phyloP scores from a whole-genome alignment of 129 eudicot species.

The Gnaphalium uliginosum region DNA sequence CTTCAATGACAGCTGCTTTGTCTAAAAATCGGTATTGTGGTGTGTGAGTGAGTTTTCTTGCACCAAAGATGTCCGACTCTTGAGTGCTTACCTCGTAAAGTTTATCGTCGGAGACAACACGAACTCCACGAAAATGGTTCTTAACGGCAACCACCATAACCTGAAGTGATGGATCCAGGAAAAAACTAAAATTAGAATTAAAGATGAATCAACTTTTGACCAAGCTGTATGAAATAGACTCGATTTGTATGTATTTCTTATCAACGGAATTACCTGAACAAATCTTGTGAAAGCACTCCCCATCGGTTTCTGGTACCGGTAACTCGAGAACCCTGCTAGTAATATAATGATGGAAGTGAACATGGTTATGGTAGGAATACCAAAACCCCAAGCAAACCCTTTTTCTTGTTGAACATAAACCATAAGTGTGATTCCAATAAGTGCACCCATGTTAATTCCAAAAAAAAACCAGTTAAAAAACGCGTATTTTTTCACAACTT shows the following conservation, averaged over 20 bases:
- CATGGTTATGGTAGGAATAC: conserved; percentile 59
- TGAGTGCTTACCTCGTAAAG: conserved; percentile 60
- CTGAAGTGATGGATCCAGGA: not conserved
- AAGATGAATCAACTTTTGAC: not conserved
- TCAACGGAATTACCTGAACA: conserved; percentile 49
- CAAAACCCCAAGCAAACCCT: conserved; percentile 81
- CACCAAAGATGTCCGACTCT: conserved; percentile 70
- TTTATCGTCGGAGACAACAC: conserved; percentile 11
- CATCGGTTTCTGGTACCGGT: conserved; percentile 81
- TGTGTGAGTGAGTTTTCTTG: conserved; percentile 63
- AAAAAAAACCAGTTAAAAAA: conserved; percentile 93
- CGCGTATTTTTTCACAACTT: conserved; percentile 55
- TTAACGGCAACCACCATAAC: conserved; percentile 63
- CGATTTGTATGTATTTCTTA: not conserved
- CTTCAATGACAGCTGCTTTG: conserved; percentile 63
- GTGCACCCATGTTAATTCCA: conserved; percentile 83
- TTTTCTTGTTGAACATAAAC: conserved; percentile 64
- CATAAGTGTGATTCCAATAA: conserved; percentile 69
- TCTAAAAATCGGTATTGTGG: conserved; percentile 68
- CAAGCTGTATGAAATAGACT: not conserved
- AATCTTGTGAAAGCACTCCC: conserved; percentile 85
- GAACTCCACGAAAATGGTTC: conserved; percentile 59
- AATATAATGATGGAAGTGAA: conserved; percentile 47
- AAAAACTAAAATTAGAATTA: not conserved
- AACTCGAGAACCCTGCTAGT: conserved; percentile 51